Base-by-base conservation (phyloP, 202 grass and related monocot species). In the Bolboschoenoplectus hybrid region DNA sequence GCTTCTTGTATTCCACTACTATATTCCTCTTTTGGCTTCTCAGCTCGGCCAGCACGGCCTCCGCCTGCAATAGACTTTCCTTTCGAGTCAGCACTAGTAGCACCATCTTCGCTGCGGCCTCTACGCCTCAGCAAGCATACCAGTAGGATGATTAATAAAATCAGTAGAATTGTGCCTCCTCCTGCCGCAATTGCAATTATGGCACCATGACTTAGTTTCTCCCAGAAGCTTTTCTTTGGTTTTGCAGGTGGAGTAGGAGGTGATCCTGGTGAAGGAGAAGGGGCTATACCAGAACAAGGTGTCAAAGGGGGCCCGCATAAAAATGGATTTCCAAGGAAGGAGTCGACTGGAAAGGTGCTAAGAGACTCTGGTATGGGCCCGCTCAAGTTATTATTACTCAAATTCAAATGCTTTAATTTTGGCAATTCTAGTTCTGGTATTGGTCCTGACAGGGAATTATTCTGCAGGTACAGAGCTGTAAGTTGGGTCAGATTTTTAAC, bases 311-410 rank as follows among this genome's bases (percentile, higher is more conserved):
- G 46, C 11, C 96, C 96, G 41, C 96, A 98, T 36, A 98, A 88
- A 65, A 94, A 92, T 80, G 88, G 78, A 74, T 98, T 98, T 3
- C 96, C 93, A 47, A 94, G 90, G 89, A 98, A 95, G 40, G 93
- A 95, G 51, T 86, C 88, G 13, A 63, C 36, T 44, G 91, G 87
- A 64, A 98, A 98, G 44, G 84, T 94, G n/a, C 89, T 88, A 79
- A 98, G 85, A 39, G 96, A 91, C 74, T 83, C 57, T 19, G 96
- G 96, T 88, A 98, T 94, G 52, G 89, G 80, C n/a, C 96, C 96
- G 79, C 93, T 95, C 7, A 98, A 91, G 53, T 98, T 98, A 78
- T 98, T 98, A 85, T 98, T 87, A 82, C 93, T 95, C 89, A 98
- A 77, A 93, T 98, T 98, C 74, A 98, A 91, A 86, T 87, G 93